phyloP scores from a whole-genome alignment of 2,329 filamentous ascomycete genomes.

The Teratosphaeria pseudoeucalypti region DNA sequence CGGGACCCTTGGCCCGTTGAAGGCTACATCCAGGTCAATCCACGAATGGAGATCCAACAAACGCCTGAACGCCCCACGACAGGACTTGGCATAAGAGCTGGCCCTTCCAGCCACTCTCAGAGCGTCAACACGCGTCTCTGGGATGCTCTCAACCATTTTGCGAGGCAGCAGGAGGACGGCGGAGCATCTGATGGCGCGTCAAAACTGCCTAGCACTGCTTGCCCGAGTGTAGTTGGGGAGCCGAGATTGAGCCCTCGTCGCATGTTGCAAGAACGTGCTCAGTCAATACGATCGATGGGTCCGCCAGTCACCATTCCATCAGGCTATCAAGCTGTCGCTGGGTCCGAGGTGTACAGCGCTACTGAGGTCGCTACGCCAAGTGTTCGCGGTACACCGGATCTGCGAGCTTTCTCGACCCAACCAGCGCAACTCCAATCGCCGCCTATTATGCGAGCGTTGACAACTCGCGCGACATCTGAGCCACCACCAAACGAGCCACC shows the following conservation, averaged over 20 bases:
- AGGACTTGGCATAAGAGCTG: constrained; percentile 20
- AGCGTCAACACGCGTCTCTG: constrained; percentile 24
- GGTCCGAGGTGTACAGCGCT: constrained; percentile 34
- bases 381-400: constrained; percentile 31
- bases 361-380: constrained; percentile 41
- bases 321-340: constrained; percentile 6
- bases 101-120: constrained; percentile 11
- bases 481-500: not conserved
- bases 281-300: constrained; percentile 12
- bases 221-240: constrained; percentile 21
- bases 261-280: constrained; percentile 4
- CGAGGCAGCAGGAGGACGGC: constrained; percentile 22
- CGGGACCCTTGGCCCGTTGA: not conserved
- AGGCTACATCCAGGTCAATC: not conserved
- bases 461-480: not conserved
- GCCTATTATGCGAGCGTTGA: not conserved
- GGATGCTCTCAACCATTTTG: constrained; percentile 26
- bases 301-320: constrained; percentile 21
- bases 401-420: constrained; percentile 7
- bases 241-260: constrained; percentile 9
- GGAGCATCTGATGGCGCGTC: constrained; percentile 11
- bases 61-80: not conserved
- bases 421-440: not conserved
- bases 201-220: constrained; percentile 20
- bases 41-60: constrained; percentile 3